These are phyloP conservation scores for Aquilaria sinensis DNA, from an alignment of 345 rosid species.

Conservation along the genomic window DNA sequence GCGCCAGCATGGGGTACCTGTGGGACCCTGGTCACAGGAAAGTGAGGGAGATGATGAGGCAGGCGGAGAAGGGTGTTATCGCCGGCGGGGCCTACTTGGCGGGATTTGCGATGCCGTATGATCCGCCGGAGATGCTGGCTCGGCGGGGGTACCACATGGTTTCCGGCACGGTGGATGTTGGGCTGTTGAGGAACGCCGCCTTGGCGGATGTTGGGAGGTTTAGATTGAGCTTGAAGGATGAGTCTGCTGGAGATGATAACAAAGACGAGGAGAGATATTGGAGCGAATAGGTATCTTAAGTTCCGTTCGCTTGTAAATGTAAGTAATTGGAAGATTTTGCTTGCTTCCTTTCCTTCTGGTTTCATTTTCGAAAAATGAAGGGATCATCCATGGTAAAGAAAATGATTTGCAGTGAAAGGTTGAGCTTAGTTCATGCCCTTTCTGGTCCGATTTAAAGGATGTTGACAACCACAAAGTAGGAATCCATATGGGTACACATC, in stretches of 20 bases:
- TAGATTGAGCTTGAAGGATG: slow-evolving; percentile 34
- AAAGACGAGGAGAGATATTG: slow-evolving; percentile 56
- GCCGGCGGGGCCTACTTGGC: slow-evolving; percentile 53
- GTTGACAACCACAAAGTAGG: too few species aligned
- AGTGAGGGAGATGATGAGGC: slow-evolving; percentile 59
- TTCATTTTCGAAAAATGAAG: too few species aligned
- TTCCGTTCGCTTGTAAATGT: too few species aligned
- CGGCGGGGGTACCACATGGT: slow-evolving; percentile 76
- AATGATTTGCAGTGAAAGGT: too few species aligned
- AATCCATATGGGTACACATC: too few species aligned
- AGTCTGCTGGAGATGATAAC: slow-evolving; percentile 22
- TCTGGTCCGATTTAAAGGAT: too few species aligned
- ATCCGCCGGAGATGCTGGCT: slow-evolving; percentile 42
- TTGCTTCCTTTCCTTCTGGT: too few species aligned
- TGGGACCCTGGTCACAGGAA: slow-evolving; percentile 96
- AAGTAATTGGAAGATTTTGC: too few species aligned
- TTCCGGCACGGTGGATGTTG: slow-evolving; percentile 68
- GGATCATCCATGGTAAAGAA: too few species aligned
- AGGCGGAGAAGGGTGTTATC: slow-evolving; percentile 66
- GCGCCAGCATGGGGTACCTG: slow-evolving; percentile 78
- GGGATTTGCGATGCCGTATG: slow-evolving; percentile 76
- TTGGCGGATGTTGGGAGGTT: slow-evolving; percentile 75
- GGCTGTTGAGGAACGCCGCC: slow-evolving; percentile 59
- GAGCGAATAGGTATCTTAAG: slow-evolving; percentile 30
- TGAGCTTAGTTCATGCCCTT: too few species aligned